Evolutionary conservation across 345 rosid genomes (phyloP).

Genomic region (Orychophragmus violaceus): DNA sequence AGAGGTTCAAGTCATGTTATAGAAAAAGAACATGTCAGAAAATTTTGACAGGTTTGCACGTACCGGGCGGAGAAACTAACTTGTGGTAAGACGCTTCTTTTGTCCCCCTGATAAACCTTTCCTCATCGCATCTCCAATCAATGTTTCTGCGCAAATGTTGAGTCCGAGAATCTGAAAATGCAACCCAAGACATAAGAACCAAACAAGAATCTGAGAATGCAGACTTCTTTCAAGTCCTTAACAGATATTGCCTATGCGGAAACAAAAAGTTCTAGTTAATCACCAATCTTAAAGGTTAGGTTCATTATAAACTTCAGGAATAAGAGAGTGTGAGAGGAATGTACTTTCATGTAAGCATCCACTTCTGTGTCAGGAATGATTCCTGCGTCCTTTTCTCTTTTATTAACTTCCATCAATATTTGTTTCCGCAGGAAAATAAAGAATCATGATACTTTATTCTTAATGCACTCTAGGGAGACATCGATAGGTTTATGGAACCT

Average conservation of each 20-base stretch:
- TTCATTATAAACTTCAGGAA: too few species aligned
- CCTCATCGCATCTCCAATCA: too few species aligned
- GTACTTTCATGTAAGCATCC: too few species aligned
- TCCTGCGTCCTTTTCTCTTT: too few species aligned
- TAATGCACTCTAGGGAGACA: neutral
- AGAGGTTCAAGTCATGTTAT: neutral
- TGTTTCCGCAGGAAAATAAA: slow-evolving; percentile 21
- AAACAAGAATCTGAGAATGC: slow-evolving; percentile 11
- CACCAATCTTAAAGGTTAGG: neutral
- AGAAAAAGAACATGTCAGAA: neutral
- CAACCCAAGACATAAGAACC: neutral
- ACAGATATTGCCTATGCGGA: slow-evolving; percentile 53
- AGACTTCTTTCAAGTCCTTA: slow-evolving; percentile 55
- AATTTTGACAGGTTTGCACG: neutral
- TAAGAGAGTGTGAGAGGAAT: too few species aligned
- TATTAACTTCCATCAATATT: too few species aligned
- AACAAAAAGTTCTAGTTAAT: neutral
- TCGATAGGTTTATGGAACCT: neutral
- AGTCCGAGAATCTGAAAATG: slow-evolving; percentile 55
- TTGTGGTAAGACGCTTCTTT: too few species aligned
- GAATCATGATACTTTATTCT: neutral
- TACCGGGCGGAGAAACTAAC: neutral
- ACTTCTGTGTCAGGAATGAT: too few species aligned
- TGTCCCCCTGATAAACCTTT: too few species aligned
- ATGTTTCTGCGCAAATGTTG: slow-evolving; percentile 58